Conservation (phyloP, 192 early-diverging fungal species). For the Linnemannia zychae region DNA sequence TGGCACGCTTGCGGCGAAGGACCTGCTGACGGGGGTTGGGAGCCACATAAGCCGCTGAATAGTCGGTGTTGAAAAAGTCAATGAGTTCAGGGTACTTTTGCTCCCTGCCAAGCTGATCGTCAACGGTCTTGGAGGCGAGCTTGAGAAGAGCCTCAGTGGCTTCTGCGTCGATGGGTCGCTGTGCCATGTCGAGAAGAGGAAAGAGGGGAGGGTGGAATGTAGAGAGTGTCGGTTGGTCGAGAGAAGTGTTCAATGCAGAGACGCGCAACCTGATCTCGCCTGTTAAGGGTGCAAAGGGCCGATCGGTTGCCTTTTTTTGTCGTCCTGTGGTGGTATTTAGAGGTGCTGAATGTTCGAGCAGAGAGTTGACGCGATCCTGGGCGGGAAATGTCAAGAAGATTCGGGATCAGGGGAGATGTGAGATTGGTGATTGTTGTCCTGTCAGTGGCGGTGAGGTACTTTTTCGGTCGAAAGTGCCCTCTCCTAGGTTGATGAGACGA, state of each 20-base stretch:
- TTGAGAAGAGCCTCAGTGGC: conserved; percentile 37
- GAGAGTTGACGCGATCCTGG: background rate
- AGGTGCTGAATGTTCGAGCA: background rate
- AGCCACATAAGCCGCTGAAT: conserved; percentile 67
- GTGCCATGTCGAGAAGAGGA: conserved; percentile 22
- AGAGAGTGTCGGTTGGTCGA: background rate
- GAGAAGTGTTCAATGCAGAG: background rate
- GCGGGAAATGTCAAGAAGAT: background rate
- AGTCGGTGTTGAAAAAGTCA: conserved; percentile 61
- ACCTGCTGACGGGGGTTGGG: conserved; percentile 66
- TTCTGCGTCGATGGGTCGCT: conserved; percentile 42
- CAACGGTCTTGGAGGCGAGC: conserved; percentile 58
- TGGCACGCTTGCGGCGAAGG: conserved; percentile 69
- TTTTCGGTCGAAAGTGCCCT: background rate
- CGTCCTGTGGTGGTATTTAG: background rate
- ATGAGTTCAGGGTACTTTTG: conserved; percentile 57
- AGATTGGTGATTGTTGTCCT: background rate
- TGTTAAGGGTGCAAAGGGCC: background rate
- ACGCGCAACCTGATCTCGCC: conserved; percentile 7
- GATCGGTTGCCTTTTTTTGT: background rate
- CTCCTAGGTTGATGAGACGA: conserved; percentile 1
- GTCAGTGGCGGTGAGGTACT: background rate
- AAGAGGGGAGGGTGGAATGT: background rate
- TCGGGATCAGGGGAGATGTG: background rate
- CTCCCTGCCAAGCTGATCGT: conserved; percentile 55